A percentile compares a stretch with the other conserved stretches of the same genome.
phyloP scores from a whole-genome alignment of 2,329 filamentous ascomycete species.

The Neonectria sp. region DNA sequence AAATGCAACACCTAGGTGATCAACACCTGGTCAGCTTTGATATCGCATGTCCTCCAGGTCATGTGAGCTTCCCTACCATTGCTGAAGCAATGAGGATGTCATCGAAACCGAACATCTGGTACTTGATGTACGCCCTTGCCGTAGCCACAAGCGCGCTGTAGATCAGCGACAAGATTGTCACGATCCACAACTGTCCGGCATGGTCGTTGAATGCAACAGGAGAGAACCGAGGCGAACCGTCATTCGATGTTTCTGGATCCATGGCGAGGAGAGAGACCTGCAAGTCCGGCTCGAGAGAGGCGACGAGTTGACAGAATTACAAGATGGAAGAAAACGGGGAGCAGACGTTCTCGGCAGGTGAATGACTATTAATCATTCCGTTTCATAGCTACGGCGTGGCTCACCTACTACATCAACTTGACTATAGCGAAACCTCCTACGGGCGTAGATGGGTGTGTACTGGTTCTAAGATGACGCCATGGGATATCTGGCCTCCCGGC shows the following conservation, averaged over 20 bases:
- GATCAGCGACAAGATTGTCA: conserved; percentile 41
- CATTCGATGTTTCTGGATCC: conserved; percentile 19
- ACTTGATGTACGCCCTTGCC: conserved; percentile 40
- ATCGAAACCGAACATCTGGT: conserved; percentile 41
- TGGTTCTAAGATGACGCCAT: conserved; percentile 2
- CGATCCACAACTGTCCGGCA: conserved; percentile 41
- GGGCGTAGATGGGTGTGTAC: neutral
- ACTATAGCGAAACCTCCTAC: conserved; percentile 8
- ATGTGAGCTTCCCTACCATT: conserved; percentile 19
- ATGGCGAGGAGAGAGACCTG: conserved; percentile 21
- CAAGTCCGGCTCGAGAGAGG: neutral
- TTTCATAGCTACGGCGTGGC: conserved; percentile 14
- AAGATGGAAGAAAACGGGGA: neutral
- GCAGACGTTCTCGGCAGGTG: conserved; percentile 8
- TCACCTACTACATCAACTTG: conserved; percentile 7
- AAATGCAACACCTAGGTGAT: conserved; percentile 30
- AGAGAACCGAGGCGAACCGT: conserved; percentile 28
- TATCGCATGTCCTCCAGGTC: neutral
- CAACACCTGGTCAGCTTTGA: conserved; percentile 5
- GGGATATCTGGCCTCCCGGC: conserved; percentile 2
- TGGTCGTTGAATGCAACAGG: conserved; percentile 38
- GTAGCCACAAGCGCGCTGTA: conserved; percentile 34
- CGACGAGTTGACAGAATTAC: neutral
- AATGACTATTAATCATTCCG: conserved; percentile 23
- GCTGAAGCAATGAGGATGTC: conserved; percentile 34